These are phyloP conservation scores for Orbilia quercus DNA, from an alignment of 2,329 filamentous ascomycete species.

Conservation along the genomic window DNA sequence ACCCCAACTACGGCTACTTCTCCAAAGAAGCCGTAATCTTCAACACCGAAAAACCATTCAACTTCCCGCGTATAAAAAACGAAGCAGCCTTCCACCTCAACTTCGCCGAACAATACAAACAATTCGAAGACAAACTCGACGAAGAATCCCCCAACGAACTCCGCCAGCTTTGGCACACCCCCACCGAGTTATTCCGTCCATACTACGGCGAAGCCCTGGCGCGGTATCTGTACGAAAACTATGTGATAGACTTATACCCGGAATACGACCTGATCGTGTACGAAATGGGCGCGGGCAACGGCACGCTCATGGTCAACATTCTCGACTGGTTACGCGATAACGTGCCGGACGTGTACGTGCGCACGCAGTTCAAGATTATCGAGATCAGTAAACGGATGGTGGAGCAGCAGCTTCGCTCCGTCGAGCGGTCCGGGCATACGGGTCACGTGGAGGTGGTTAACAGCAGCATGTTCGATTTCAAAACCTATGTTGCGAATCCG, in stretches of 20 bases:
- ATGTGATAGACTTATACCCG: slow-evolving; percentile 91
- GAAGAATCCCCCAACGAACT: slow-evolving; percentile 75
- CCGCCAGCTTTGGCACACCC: slow-evolving; percentile 96
- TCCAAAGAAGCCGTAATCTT: slow-evolving; percentile 97
- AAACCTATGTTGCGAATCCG: slow-evolving; percentile 83
- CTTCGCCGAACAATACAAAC: slow-evolving; percentile 81
- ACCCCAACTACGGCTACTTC: slow-evolving; percentile 94
- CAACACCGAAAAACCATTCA: slow-evolving; percentile 87
- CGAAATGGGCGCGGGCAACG: slow-evolving; percentile 97
- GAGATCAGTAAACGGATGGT: slow-evolving; percentile 90
- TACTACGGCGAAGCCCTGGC: slow-evolving; percentile 98
- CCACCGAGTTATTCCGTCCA: slow-evolving; percentile 94
- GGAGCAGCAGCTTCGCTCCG: slow-evolving; percentile 78
- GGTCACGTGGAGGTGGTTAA: slow-evolving; percentile 95
- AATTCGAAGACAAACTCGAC: slow-evolving; percentile 91
- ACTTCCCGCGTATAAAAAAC: slow-evolving; percentile 83
- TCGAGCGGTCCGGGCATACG: slow-evolving; percentile 76
- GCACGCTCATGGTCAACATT: slow-evolving; percentile 97
- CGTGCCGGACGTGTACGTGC: slow-evolving; percentile 90
- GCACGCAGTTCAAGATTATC: slow-evolving; percentile 94
- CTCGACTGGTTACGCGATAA: slow-evolving; percentile 92
- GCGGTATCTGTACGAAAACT: slow-evolving; percentile 94
- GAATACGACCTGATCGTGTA: slow-evolving; percentile 98
- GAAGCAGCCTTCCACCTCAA: slow-evolving; percentile 84
- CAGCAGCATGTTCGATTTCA: slow-evolving; percentile 93